These are phyloP conservation scores for Furcasterigmium sp. DNA, from an alignment of 2,329 filamentous ascomycete species.

Conservation along the genomic window DNA sequence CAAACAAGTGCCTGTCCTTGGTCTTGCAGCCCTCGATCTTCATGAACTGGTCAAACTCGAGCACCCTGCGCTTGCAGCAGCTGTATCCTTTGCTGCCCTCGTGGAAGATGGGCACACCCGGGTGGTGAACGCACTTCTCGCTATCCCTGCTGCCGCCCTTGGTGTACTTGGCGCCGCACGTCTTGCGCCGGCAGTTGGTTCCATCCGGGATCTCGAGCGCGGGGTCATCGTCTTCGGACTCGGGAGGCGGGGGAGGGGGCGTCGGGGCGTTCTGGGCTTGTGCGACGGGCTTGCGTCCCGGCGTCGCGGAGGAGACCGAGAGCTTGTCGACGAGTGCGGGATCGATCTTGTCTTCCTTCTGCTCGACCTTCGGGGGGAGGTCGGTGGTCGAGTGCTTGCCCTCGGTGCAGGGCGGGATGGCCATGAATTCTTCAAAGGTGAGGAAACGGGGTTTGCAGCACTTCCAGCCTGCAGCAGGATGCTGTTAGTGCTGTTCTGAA, in stretches of 20 bases:
- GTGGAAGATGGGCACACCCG: slow-evolving; percentile 88
- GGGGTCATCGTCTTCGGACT: slow-evolving; percentile 85
- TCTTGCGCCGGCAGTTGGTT: slow-evolving; percentile 70
- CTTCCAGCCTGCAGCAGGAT: slow-evolving; percentile 71
- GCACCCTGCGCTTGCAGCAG: slow-evolving; percentile 90
- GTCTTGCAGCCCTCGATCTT: slow-evolving; percentile 88
- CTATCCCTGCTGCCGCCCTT: slow-evolving; percentile 54
- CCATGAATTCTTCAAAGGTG: slow-evolving; percentile 97
- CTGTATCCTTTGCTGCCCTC: slow-evolving; percentile 97
- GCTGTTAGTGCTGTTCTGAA: not conserved
- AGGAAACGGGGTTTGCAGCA: slow-evolving; percentile 97
- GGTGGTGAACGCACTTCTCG: slow-evolving; percentile 84
- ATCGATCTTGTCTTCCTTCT: slow-evolving; percentile 43
- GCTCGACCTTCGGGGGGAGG: slow-evolving; percentile 54
- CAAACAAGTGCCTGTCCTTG: slow-evolving; percentile 76
- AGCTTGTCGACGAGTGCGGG: slow-evolving; percentile 35
- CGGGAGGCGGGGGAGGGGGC: slow-evolving; percentile 58
- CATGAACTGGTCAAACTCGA: slow-evolving; percentile 98
- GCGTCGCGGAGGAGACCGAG: slow-evolving; percentile 32
- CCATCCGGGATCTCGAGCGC: slow-evolving; percentile 67
- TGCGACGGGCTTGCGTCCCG: slow-evolving; percentile 31
- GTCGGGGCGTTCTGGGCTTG: slow-evolving; percentile 39
- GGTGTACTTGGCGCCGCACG: slow-evolving; percentile 64
- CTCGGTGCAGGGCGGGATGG: slow-evolving; percentile 85
- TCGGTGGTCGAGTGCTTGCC: slow-evolving; percentile 91